phyloP scores from a whole-genome alignment of 768 basidiomycete genomes.

The Paxillus rubicundulus region DNA sequence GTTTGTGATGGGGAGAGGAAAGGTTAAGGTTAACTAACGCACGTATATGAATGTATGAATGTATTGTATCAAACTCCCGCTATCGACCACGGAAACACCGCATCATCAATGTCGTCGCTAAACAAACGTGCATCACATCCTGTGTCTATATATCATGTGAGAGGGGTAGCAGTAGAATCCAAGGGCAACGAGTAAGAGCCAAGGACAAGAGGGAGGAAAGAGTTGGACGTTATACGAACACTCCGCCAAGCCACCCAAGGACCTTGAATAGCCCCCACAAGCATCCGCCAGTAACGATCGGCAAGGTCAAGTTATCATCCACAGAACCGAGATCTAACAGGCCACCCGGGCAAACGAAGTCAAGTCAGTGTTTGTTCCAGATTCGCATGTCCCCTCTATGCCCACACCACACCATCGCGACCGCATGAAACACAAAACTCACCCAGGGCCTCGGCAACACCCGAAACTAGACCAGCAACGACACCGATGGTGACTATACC shows the following conservation, averaged over 20 bases:
- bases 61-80: too few species aligned
- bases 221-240: constrained; percentile 12
- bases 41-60: too few species aligned
- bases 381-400: background rate
- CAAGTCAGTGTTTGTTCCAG: background rate
- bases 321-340: constrained; percentile 71
- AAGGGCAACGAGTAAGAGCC: too few species aligned
- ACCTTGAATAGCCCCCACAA: constrained; percentile 54
- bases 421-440: constrained; percentile 27
- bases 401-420: background rate
- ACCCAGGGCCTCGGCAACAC: constrained; percentile 89
- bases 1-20: too few species aligned
- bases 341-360: background rate
- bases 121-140: too few species aligned
- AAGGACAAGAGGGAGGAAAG: background rate
- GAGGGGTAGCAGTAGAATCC: too few species aligned
- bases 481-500: constrained; percentile 57
- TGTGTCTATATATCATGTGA: too few species aligned
- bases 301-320: constrained; percentile 90
- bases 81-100: too few species aligned
- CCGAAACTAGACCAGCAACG: constrained; percentile 75
- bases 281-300: constrained; percentile 71
- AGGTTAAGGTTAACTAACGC: too few species aligned
- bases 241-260: constrained; percentile 33
- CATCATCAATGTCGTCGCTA: too few species aligned